These are phyloP conservation scores for Eucalyptus pauciflora DNA, from an alignment of 345 rosid species.

Conservation along the genomic window DNA sequence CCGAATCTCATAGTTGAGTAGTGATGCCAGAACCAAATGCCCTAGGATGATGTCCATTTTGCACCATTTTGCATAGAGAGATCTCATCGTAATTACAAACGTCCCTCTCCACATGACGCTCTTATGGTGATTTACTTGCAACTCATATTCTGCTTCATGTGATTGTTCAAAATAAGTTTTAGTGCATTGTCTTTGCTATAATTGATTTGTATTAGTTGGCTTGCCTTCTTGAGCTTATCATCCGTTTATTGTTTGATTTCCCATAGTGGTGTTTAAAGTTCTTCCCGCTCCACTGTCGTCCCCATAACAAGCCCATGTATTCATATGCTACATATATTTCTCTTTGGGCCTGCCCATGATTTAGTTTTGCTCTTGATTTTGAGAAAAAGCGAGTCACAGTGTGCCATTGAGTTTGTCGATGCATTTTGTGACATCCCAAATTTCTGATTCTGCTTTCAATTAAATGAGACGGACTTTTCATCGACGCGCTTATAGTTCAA, in stretches of 20 bases:
- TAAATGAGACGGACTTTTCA: too few relatives aligned
- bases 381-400: not conserved
- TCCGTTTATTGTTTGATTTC: not conserved
- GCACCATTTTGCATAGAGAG: not conserved
- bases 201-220: not conserved
- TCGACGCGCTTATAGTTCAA: too few relatives aligned
- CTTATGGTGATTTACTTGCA: not conserved
- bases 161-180: not conserved
- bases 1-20: not conserved
- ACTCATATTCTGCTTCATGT: not conserved
- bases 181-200: not conserved
- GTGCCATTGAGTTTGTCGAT: not conserved
- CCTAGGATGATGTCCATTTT: not conserved
- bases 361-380: not conserved
- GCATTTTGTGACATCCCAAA: not conserved
- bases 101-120: not conserved
- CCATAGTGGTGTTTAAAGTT: not conserved
- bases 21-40: not conserved
- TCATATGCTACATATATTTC: not conserved
- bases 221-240: not conserved
- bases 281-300: not conserved
- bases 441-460: too few relatives aligned
- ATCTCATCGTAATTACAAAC: not conserved
- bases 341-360: not conserved
- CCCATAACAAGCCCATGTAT: not conserved